Conservation (phyloP, 169 alveolate genomes). For the Babesia ovata region DNA sequence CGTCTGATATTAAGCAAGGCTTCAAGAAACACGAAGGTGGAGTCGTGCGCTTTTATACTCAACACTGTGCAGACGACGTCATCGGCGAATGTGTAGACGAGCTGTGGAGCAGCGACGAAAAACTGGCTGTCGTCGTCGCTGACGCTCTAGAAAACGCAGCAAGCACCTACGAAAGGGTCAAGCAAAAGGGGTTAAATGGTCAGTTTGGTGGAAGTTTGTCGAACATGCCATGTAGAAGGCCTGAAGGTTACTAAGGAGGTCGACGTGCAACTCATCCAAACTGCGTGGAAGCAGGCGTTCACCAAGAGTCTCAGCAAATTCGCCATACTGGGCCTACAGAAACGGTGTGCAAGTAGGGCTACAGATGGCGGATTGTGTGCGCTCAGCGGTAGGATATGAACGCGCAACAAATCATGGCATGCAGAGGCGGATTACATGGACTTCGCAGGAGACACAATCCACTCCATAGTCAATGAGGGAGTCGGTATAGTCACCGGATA, state of each 20-base stretch:
- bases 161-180: constrained; percentile 30
- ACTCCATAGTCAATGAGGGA: constrained; percentile 12
- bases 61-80: constrained; percentile 17
- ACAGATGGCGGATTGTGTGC: constrained; percentile 38
- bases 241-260: constrained; percentile 39
- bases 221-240: constrained; percentile 29
- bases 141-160: constrained; percentile 55
- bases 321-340: constrained; percentile 12
- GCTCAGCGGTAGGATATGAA: constrained; percentile 11
- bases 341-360: constrained; percentile 19
- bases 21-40: constrained; percentile 44
- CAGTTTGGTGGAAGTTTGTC: not conserved
- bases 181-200: constrained; percentile 55
- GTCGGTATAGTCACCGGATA: constrained; percentile 9
- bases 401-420: not conserved
- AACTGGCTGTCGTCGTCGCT: constrained; percentile 35
- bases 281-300: constrained; percentile 61
- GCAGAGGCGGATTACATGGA: constrained; percentile 29
- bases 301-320: constrained; percentile 31
- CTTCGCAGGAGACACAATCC: constrained; percentile 23
- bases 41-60: not conserved
- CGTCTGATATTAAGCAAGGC: not conserved
- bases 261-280: constrained; percentile 27
- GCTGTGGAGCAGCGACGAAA: constrained; percentile 44
- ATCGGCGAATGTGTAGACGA: constrained; percentile 59